Evolutionary conservation across 2,329 filamentous ascomycete species (phyloP), one percentile per base, ranked within the genome.

Genomic region (Neoascochyta sp.): DNA sequence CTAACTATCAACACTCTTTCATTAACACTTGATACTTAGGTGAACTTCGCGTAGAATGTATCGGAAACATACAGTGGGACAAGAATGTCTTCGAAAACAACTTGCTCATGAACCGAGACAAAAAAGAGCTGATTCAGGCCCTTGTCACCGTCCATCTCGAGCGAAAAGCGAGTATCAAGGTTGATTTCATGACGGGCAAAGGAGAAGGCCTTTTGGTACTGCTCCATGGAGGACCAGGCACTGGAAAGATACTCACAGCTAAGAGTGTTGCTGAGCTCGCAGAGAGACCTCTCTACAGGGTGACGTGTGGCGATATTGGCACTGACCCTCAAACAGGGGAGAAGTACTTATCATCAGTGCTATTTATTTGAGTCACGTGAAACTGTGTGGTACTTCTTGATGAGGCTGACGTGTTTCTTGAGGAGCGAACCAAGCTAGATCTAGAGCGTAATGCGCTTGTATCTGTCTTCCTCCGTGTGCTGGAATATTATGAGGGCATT

Each of bases 391-490:
- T 78, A 72, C 19, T 36, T 10, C 21, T 41, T 7, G 38, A 41
- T 9, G 34, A 41, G 14, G 34, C 34, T 8, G 28, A 78, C 33
- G 71, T 77, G 9, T 78, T 75, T 54, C 67, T 78, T 5, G 71
- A 76, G 50, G 52, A 67, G 27, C 67, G 74, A 2, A 38, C 24
- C 6, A 17, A 14, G 5, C 22, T 26, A 2, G 38, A 42, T 17
- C 21, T 50, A 10, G 15, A 44, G 21, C 35, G 47, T 3, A 48
- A 50, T 16, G 39, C 43, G 6, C 29, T 50, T 1, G 45, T 50
- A 6, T 43, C 39, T 2, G 40, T 50, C 5, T 48, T 50, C 16
- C 43, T 68, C 2, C 51, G 66, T 4, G 41, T 54, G 1, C 41
- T 69, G 14, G 65, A 68, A 22, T 68, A 67, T 40, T 68, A 60